Evolutionary conservation across 148 eudicot species (phyloP).

Genomic region (Camellia japonica): DNA sequence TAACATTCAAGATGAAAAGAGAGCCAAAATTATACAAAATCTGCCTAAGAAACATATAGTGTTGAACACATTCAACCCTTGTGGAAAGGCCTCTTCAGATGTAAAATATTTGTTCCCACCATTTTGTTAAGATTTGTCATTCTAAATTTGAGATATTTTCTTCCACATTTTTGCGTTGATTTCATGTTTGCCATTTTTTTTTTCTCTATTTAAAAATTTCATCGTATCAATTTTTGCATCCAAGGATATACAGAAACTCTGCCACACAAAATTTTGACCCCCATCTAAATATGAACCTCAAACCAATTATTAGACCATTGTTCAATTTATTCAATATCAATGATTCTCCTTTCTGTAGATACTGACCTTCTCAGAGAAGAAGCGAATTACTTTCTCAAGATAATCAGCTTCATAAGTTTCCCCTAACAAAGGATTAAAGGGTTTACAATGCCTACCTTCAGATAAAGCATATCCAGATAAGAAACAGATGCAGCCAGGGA

Average conservation of each 20-base stretch:
- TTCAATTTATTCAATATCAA: neutral
- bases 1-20: neutral
- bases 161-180: neutral
- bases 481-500: neutral
- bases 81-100: neutral
- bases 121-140: too few species aligned
- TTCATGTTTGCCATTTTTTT: neutral
- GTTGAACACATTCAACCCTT: neutral
- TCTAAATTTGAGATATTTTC: neutral
- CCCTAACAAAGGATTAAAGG: conserved; percentile 95
- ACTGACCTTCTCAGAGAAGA: conserved; percentile 89
- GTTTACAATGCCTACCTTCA: conserved; percentile 89
- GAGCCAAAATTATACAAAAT: neutral
- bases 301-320: neutral
- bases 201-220: neutral
- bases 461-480: conserved; percentile 88
- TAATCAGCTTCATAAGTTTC: conserved; percentile 97
- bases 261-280: neutral
- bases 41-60: neutral
- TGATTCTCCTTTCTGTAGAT: neutral
- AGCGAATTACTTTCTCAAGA: conserved; percentile 86
- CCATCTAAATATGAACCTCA: neutral
- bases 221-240: neutral
- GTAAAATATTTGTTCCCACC: neutral
- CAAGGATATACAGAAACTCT: neutral